phyloP scores from a whole-genome alignment of 129 eudicot genomes.

The Ambrosia artemisiifolia region DNA sequence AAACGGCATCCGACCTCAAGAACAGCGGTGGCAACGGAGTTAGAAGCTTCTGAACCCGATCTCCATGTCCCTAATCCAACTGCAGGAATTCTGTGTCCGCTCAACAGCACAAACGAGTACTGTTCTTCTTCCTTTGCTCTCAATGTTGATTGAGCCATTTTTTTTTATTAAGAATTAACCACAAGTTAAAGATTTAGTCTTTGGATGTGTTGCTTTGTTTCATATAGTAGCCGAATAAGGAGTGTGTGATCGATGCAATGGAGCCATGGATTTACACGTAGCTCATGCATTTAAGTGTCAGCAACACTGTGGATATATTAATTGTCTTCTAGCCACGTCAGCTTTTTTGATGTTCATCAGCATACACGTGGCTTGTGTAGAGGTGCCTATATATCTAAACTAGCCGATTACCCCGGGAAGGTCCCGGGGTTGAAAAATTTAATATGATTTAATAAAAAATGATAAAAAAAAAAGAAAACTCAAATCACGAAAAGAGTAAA shows the following conservation, averaged over 20 bases:
- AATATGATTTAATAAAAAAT: too few relatives aligned
- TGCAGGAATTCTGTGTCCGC: conserved; percentile 62
- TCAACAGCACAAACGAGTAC: conserved; percentile 34
- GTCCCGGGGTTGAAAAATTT: too few relatives aligned
- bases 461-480: too few relatives aligned
- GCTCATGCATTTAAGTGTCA: conserved; percentile 9
- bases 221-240: neutral
- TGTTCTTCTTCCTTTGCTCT: conserved; percentile 27
- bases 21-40: conserved; percentile 51
- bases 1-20: too few relatives aligned
- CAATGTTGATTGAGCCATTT: conserved; percentile 52
- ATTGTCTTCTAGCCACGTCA: conserved; percentile 11
- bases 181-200: too few relatives aligned
- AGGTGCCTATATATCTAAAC: too few relatives aligned
- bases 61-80: conserved; percentile 72
- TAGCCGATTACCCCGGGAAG: too few relatives aligned
- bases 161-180: neutral
- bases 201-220: neutral
- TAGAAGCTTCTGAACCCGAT: conserved; percentile 40
- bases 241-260: neutral
- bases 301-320: neutral
- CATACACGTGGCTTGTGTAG: conserved; percentile 3
- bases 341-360: neutral
- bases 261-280: conserved; percentile 15
- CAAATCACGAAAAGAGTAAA: too few relatives aligned